Percentiles rank a stretch among this genome's conserved stretches.
Conservation (phyloP, 2,329 filamentous ascomycete species). For the Phaeoacremonium minimum region DNA sequence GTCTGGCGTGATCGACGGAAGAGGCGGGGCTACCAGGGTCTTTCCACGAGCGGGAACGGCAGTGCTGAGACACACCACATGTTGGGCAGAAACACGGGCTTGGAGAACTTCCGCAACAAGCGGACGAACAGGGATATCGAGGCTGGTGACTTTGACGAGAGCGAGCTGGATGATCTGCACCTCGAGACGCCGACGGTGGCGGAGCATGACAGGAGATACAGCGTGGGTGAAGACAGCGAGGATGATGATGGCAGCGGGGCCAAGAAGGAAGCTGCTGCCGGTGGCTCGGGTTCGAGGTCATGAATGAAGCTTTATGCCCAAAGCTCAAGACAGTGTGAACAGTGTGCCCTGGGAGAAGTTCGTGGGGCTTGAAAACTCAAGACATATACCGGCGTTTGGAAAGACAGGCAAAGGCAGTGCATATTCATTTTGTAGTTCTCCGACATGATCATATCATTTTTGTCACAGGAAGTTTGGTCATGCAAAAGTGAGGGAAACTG, state of each 20-base stretch:
- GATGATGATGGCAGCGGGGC: constrained; percentile 33
- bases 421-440: no score
- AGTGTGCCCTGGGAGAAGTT: no score
- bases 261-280: constrained; percentile 16
- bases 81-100: constrained; percentile 16
- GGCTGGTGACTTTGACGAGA: constrained; percentile 62
- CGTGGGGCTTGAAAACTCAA: no score
- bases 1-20: constrained; percentile 60
- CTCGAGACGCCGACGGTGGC: constrained; percentile 39
- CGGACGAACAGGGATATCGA: constrained; percentile 49
- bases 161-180: constrained; percentile 58
- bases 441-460: no score
- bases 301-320: background rate
- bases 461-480: no score
- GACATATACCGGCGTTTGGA: no score
- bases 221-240: constrained; percentile 53
- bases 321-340: no score
- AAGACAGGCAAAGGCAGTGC: no score
- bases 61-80: constrained; percentile 16
- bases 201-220: constrained; percentile 44
- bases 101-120: constrained; percentile 44
- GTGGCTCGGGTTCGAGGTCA: background rate
- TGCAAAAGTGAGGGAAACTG: no score
- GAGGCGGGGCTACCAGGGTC: constrained; percentile 48
- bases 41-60: constrained; percentile 33